Evolutionary conservation across 345 rosid species (phyloP).

Genomic region (Sapria himalayana): DNA sequence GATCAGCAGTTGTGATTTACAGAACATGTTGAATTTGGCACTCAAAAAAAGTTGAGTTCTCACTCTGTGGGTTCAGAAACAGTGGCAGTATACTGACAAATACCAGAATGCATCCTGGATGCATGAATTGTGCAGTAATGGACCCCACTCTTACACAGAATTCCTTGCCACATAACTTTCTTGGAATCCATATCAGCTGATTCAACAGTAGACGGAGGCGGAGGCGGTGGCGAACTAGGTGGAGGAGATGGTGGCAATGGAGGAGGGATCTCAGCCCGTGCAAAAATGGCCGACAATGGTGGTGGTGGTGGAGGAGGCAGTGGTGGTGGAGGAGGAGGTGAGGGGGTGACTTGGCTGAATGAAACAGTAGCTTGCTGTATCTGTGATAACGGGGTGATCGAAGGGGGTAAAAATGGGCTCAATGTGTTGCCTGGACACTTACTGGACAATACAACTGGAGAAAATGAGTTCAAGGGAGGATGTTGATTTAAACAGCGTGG

Average conservation of each 20-base stretch:
- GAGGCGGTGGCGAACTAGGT: constrained; percentile 49
- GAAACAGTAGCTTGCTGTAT: constrained; percentile 42
- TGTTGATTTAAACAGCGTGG: constrained; percentile 36
- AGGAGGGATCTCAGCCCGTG: constrained; percentile 27
- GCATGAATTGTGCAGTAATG: constrained; percentile 72
- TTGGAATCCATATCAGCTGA: constrained; percentile 19
- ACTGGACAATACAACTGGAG: constrained; percentile 27
- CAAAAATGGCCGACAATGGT: no score
- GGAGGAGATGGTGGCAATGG: constrained; percentile 45
- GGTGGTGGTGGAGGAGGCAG: constrained; percentile 24
- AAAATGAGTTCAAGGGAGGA: constrained; percentile 26
- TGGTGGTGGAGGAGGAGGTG: constrained; percentile 28
- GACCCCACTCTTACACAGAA: constrained; percentile 71
- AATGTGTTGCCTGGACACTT: constrained; percentile 29
- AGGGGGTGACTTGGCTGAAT: constrained; percentile 39
- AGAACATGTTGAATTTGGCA: no score
- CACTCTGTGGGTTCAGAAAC: constrained; percentile 78
- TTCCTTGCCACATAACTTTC: constrained; percentile 65
- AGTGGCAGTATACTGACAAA: constrained; percentile 51
- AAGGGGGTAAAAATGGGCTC: constrained; percentile 57
- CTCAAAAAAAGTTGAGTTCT: constrained; percentile 12
- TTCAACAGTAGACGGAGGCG: constrained; percentile 25
- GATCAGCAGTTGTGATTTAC: no score
- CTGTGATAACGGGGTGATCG: constrained; percentile 61
- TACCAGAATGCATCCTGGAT: constrained; percentile 42